These are phyloP conservation scores for Daldinia caldariorum DNA, from an alignment of 495 filamentous ascomycete species.

Conservation along the genomic window DNA sequence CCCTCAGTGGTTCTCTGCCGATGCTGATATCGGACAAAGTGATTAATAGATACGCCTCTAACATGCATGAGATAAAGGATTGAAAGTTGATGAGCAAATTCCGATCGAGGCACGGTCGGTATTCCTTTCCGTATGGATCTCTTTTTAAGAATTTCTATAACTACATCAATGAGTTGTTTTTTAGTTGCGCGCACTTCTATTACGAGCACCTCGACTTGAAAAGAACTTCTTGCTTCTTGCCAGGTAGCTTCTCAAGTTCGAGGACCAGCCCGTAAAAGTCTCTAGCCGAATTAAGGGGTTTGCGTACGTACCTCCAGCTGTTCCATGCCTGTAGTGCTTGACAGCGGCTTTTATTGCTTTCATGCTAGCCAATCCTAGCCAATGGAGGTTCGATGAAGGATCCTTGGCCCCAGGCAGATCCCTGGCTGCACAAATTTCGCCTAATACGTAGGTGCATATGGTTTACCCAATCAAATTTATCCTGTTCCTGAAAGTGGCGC, in stretches of 20 bases:
- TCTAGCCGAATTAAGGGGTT: slow-evolving; percentile 29
- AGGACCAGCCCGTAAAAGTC: neutral
- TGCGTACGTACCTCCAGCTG: slow-evolving; percentile 17
- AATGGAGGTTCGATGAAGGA: slow-evolving; percentile 30
- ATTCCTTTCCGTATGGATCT: slow-evolving; percentile 2
- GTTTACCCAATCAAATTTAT: slow-evolving; percentile 23
- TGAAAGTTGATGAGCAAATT: slow-evolving; percentile 7
- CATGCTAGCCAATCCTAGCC: slow-evolving; percentile 30
- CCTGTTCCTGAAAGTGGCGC: slow-evolving; percentile 37
- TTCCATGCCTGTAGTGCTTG: slow-evolving; percentile 4
- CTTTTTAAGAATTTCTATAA: neutral
- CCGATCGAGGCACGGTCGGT: slow-evolving; percentile 12
- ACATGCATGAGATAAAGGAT: slow-evolving; percentile 16
- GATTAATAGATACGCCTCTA: neutral
- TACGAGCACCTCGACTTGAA: neutral
- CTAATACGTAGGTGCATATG: slow-evolving; percentile 30
- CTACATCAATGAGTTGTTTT: neutral
- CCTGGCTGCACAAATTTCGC: slow-evolving; percentile 37
- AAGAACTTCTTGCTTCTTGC: neutral
- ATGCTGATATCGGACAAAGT: slow-evolving; percentile 6
- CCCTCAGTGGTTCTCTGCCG: slow-evolving; percentile 7
- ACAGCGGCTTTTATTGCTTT: slow-evolving; percentile 16
- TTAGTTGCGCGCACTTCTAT: neutral
- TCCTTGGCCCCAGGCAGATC: slow-evolving; percentile 27
- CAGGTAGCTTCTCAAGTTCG: neutral